phyloP scores from a whole-genome alignment of 164 flowering plant genomes.

The Platanus orientalis region DNA sequence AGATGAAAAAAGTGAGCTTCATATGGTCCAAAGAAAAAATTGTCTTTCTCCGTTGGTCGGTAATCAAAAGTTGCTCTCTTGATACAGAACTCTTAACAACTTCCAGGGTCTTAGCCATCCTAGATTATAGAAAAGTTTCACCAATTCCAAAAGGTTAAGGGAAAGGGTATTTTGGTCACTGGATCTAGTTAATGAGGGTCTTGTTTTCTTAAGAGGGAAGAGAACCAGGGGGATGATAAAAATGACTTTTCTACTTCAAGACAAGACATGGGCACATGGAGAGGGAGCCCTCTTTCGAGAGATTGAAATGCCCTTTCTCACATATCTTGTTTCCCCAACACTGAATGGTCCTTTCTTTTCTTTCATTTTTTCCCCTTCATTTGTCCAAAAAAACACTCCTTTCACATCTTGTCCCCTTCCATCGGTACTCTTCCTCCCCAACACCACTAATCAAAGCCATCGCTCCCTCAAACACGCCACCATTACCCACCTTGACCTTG shows the following conservation, averaged over 20 bases:
- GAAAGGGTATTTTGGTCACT: slow-evolving; percentile 8
- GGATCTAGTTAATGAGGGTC: slow-evolving; percentile 6
- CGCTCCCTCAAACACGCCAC: slow-evolving; percentile 16
- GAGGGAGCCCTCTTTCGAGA: slow-evolving; percentile 6
- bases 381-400: slow-evolving; percentile 28
- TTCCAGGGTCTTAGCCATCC: not conserved
- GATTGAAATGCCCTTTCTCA: slow-evolving; percentile 8
- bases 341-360: slow-evolving; percentile 41
- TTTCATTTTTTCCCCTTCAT: slow-evolving; percentile 36
- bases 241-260: slow-evolving; percentile 54
- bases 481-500: slow-evolving; percentile 21
- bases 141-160: slow-evolving; percentile 10
- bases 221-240: slow-evolving; percentile 23
- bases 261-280: slow-evolving; percentile 63
- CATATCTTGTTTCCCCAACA: slow-evolving; percentile 23
- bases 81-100: too few species aligned
- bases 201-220: slow-evolving; percentile 7
- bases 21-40: too few species aligned
- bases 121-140: not conserved
- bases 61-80: too few species aligned
- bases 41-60: too few species aligned
- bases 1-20: not conserved
- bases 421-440: slow-evolving; percentile 31
- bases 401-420: slow-evolving; percentile 37
- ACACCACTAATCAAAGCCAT: slow-evolving; percentile 31